These are phyloP conservation scores for Pseudocercospora fijiensis DNA, from an alignment of 2,329 filamentous ascomycete genomes.

Conservation along the genomic window DNA sequence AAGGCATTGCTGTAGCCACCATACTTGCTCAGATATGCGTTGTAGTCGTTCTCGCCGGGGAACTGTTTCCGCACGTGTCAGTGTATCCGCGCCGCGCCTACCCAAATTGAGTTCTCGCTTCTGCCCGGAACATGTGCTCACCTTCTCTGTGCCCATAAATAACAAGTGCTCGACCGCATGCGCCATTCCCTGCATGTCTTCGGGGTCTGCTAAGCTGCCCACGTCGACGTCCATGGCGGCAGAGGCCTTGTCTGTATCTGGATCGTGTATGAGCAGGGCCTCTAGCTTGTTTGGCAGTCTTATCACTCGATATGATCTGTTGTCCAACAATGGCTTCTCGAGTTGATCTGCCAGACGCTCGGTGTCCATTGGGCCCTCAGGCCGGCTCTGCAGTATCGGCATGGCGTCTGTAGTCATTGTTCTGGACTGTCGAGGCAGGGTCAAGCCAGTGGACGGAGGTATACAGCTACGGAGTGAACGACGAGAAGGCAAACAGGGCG, in stretches of 20 bases:
- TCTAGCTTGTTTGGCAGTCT: conserved; percentile 83
- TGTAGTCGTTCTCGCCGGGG: conserved; percentile 92
- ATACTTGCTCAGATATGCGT: conserved; percentile 84
- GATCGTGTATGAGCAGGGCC: conserved; percentile 87
- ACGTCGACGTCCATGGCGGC: conserved; percentile 94
- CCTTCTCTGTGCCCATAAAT: conserved; percentile 98
- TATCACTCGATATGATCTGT: conserved; percentile 84
- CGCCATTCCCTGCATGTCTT: conserved; percentile 89
- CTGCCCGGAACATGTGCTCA: conserved; percentile 36
- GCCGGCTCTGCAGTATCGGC: conserved; percentile 21
- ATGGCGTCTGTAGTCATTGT: conserved; percentile 15
- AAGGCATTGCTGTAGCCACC: conserved; percentile 94
- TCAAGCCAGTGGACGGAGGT: neutral
- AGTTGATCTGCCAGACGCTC: conserved; percentile 61
- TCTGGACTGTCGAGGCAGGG: conserved; percentile 9
- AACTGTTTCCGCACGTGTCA: conserved; percentile 55
- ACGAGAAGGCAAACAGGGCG: neutral
- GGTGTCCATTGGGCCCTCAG: conserved; percentile 25
- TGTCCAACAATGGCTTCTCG: conserved; percentile 81
- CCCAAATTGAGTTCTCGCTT: neutral
- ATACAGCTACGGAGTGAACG: neutral
- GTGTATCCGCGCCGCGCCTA: neutral
- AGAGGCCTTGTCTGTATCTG: conserved; percentile 93
- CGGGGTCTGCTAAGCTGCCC: conserved; percentile 88
- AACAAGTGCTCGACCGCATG: conserved; percentile 94